Percentiles rank a stretch among this genome's conserved stretches.
Conservation (phyloP, 2,329 filamentous ascomycete genomes). For the Paecilomyces fulvus region DNA sequence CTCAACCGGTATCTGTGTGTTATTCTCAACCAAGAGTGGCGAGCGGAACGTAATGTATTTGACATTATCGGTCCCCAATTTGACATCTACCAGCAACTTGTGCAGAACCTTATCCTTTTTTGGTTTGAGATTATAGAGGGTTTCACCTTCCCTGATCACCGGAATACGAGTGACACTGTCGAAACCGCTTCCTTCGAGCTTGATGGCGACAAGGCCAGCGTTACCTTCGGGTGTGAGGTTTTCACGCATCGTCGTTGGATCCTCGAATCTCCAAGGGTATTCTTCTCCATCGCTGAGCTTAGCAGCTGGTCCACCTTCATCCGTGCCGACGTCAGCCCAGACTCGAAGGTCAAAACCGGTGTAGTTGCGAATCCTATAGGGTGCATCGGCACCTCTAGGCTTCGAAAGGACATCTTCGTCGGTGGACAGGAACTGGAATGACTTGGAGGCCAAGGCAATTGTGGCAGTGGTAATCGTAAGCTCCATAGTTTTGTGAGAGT, state of each 20-base stretch:
- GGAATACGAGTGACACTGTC: conserved; percentile 81
- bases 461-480: conserved; percentile 87
- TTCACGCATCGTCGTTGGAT: conserved; percentile 93
- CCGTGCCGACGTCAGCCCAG: conserved; percentile 67
- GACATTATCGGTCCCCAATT: conserved; percentile 85
- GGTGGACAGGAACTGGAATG: conserved; percentile 76
- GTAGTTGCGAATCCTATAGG: conserved; percentile 89
- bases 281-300: conserved; percentile 84
- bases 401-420: conserved; percentile 91
- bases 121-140: conserved; percentile 78
- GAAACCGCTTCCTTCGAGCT: conserved; percentile 88
- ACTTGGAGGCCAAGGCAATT: conserved; percentile 88
- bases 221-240: conserved; percentile 77
- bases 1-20: conserved; percentile 92
- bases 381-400: conserved; percentile 80
- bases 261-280: conserved; percentile 91
- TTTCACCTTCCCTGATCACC: conserved; percentile 90
- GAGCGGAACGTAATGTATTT: conserved; percentile 96
- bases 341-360: conserved; percentile 86
- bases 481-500: conserved; percentile 84
- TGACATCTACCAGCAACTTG: conserved; percentile 84
- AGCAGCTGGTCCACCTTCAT: conserved; percentile 57
- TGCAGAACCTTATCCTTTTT: conserved; percentile 79
- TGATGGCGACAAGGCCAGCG: conserved; percentile 69
- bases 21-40: conserved; percentile 85